phyloP scores from a whole-genome alignment of 148 eudicot species.

The Arctostaphylos glauca region DNA sequence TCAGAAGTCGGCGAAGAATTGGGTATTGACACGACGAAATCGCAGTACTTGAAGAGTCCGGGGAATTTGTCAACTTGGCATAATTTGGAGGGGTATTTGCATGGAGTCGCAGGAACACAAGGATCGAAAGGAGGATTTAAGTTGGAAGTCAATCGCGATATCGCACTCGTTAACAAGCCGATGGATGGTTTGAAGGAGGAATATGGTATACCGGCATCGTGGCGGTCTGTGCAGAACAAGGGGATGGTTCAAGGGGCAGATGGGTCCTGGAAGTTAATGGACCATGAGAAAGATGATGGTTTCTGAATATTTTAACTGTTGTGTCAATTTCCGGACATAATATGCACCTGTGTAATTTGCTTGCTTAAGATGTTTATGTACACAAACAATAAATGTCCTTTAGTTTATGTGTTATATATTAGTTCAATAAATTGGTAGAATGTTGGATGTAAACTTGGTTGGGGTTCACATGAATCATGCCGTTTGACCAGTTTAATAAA shows the following conservation, averaged over 20 bases:
- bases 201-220: conserved; percentile 41
- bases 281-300: neutral
- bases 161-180: conserved; percentile 52
- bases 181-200: conserved; percentile 50
- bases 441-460: too few relatives aligned
- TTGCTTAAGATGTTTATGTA: too few relatives aligned
- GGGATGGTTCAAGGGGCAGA: conserved; percentile 67
- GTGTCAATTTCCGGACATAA: too few relatives aligned
- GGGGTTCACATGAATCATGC: too few relatives aligned
- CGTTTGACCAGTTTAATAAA: too few relatives aligned
- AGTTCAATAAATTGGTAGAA: too few relatives aligned
- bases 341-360: too few relatives aligned
- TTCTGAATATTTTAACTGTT: neutral
- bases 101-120: conserved; percentile 67
- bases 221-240: conserved; percentile 58
- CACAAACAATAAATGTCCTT: too few relatives aligned
- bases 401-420: too few relatives aligned
- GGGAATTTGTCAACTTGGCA: conserved; percentile 55
- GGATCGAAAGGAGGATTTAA: conserved; percentile 44
- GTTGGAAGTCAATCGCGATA: conserved; percentile 50
- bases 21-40: conserved; percentile 43
- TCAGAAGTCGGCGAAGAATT: conserved; percentile 52
- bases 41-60: conserved; percentile 47
- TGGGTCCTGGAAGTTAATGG: conserved; percentile 59
- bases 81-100: conserved; percentile 62